Conservation (phyloP, 2,329 filamentous ascomycete genomes). For the Diaporthe australafricana region DNA sequence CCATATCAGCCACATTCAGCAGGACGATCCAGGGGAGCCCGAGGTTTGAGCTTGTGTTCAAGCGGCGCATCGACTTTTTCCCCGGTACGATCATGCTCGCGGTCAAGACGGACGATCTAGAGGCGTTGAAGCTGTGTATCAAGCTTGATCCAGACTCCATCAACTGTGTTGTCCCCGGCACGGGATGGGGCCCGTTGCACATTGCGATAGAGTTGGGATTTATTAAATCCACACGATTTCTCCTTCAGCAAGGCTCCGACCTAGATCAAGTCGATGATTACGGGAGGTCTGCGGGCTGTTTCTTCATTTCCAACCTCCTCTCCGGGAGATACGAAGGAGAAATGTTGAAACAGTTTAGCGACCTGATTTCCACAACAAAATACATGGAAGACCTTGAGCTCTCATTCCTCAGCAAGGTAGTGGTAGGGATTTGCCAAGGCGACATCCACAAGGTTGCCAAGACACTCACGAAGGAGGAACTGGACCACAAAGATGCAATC, state of each 20-base stretch:
- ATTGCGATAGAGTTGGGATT: constrained; percentile 5
- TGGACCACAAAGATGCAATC: constrained; percentile 6
- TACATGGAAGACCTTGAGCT: constrained; percentile 2
- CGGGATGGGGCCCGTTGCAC: neutral
- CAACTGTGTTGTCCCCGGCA: neutral
- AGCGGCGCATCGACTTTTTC: constrained; percentile 5
- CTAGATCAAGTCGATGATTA: constrained; percentile 3
- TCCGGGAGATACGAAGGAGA: neutral
- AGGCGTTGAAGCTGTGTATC: neutral
- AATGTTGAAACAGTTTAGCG: neutral
- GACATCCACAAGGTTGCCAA: constrained; percentile 3
- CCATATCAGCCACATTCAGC: constrained; percentile 8
- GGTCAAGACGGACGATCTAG: constrained; percentile 6
- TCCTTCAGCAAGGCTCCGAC: neutral
- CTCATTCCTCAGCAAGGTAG: neutral
- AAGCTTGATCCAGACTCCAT: neutral
- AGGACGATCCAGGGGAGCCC: constrained; percentile 5
- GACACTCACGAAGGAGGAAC: neutral
- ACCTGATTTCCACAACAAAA: neutral
- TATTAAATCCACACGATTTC: neutral
- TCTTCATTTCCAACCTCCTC: neutral
- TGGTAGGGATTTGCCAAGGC: neutral
- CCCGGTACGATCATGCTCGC: neutral
- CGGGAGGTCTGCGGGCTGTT: neutral
- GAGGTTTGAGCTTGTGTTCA: neutral